Evolutionary conservation across 78 protist species (phyloP).

Genomic region (Dictyostelium discoideum): DNA sequence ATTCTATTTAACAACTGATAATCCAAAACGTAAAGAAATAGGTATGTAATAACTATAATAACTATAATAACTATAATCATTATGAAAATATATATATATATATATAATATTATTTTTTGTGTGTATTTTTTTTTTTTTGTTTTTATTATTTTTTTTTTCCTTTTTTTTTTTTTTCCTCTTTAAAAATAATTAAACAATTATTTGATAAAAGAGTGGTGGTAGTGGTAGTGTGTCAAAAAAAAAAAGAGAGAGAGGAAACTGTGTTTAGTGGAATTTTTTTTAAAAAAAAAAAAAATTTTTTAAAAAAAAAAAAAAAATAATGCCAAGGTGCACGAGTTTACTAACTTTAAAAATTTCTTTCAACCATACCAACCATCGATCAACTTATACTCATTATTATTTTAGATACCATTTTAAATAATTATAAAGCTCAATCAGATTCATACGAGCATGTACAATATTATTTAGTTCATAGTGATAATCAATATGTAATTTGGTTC

Average conservation of each 20-base stretch:
- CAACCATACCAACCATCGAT: no score
- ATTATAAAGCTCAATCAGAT: slow-evolving; percentile 34
- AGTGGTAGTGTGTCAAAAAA: background rate
- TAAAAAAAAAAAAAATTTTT: background rate
- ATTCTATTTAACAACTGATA: slow-evolving; percentile 23
- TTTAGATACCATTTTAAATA: slow-evolving; percentile 7
- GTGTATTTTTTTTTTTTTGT: background rate
- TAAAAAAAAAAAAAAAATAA: background rate
- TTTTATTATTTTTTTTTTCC: background rate
- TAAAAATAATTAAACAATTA: background rate
- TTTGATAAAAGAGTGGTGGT: background rate
- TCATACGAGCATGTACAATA: slow-evolving; percentile 62
- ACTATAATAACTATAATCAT: background rate
- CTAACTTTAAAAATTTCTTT: background rate
- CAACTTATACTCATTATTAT: no score
- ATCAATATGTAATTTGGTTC: slow-evolving; percentile 34
- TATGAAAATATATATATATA: no score
- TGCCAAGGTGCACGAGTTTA: background rate
- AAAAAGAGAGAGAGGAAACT: background rate
- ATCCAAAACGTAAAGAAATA: slow-evolving; percentile 32
- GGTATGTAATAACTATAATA: slow-evolving; percentile 11
- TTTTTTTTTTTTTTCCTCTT: background rate
- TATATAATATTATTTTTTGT: background rate
- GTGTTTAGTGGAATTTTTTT: background rate
- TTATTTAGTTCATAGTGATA: slow-evolving; percentile 25